Evolutionary conservation across 768 basidiomycete species (phyloP).

Genomic region (Leccinum obscurum): DNA sequence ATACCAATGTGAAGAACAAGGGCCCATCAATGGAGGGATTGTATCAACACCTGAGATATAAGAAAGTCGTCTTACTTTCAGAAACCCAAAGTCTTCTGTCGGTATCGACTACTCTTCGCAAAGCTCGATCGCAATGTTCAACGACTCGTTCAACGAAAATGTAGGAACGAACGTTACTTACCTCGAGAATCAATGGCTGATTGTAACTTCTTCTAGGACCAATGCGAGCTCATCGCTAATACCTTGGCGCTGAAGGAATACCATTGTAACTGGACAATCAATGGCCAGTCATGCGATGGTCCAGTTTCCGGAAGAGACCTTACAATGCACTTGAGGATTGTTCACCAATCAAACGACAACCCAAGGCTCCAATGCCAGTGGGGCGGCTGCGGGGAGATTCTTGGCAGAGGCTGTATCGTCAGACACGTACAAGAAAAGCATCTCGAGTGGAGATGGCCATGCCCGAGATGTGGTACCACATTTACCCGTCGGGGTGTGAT

Average conservation of each 20-base stretch:
- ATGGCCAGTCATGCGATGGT: slow-evolving; percentile 14
- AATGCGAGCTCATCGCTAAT: slow-evolving; percentile 10
- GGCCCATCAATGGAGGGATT: slow-evolving; percentile 1
- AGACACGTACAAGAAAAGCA: slow-evolving; percentile 29
- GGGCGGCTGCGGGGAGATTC: slow-evolving; percentile 16
- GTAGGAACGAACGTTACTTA: slow-evolving; percentile 3
- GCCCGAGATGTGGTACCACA: slow-evolving; percentile 12
- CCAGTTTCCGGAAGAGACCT: slow-evolving; percentile 18
- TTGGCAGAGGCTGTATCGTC: slow-evolving; percentile 16
- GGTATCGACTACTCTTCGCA: not conserved
- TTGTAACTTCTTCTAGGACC: slow-evolving; percentile 7
- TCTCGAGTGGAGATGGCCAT: slow-evolving; percentile 25
- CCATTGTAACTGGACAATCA: slow-evolving; percentile 11
- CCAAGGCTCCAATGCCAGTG: slow-evolving; percentile 16
- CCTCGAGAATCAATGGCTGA: not conserved
- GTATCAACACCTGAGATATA: slow-evolving; percentile 14
- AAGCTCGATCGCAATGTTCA: slow-evolving; percentile 11
- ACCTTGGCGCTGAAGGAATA: not conserved
- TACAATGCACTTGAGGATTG: slow-evolving; percentile 14
- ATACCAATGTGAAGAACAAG: slow-evolving; percentile 16
- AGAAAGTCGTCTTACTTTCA: not conserved
- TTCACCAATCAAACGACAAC: slow-evolving; percentile 8
- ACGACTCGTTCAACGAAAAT: slow-evolving; percentile 13
- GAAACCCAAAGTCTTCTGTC: not conserved
- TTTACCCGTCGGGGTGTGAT: slow-evolving; percentile 27